Base-by-base conservation (phyloP, 331 rosid genomes). In the Cydonia oblonga region DNA sequence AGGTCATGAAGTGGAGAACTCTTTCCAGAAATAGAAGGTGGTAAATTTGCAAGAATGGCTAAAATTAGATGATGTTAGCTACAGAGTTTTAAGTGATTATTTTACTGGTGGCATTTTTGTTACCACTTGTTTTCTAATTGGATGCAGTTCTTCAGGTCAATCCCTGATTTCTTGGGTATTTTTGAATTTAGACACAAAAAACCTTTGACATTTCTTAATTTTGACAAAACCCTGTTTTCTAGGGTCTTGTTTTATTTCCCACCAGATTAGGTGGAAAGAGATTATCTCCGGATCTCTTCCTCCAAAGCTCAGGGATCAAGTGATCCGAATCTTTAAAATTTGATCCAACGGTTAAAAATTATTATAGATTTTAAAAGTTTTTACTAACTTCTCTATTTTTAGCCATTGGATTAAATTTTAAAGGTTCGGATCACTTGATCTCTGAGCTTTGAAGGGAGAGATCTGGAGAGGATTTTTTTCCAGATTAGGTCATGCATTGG, bases 381-480 rank as follows among this genome's bases (percentile, higher is more conserved):
- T 28, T 28, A 28, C 29, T 28, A 38, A 38, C 14, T 3, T 10
- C 44, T 38, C 13, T 35, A 13, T 35, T 35, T 35, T 35, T 35
- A 35, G 0, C 13, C 1, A 3, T 38, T 38, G 14, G 4, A 38
- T 9, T 0, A 38, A 38, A 38, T 38, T 38, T 38, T 38, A 38
- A 38, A 38, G 1, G 1, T 0, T 0, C 4, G 0, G 0, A 3
- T 38, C 4, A 10, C 44, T 38, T 38, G 0, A 38, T 9, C 4
- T 3, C 44, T 25, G 26, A 25, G 26, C 2, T 25, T 25, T 25
- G 26, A 2, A 25, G 1, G 0, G 0, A 2, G 4, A 38, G 4
- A 38, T 38, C 0, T 38, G 1, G 0, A 3, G 14, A 10, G 14
- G 13, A 38, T 38, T 4, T 38, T 13, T 3, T 38, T 38, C 4